A percentile compares a stretch with the other conserved stretches of the same genome.
Conservation (phyloP, 345 rosid genomes). For the Trapa incisa region DNA sequence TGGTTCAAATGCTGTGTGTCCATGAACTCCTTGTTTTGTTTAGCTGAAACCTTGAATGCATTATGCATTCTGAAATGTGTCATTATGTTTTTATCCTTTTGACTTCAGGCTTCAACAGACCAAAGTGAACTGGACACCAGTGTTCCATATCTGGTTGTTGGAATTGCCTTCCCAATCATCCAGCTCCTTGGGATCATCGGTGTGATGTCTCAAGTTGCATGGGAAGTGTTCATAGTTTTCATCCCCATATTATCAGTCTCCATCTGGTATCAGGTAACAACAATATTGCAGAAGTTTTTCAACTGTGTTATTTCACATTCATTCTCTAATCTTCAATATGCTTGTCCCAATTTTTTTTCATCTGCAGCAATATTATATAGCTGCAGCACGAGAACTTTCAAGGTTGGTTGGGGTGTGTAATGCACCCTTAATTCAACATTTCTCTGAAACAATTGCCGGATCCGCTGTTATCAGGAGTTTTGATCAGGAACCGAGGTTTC, state of each 20-base stretch:
- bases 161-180: constrained; percentile 37
- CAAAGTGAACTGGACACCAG: constrained; percentile 50
- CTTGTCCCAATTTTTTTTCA: neutral
- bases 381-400: constrained; percentile 63
- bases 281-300: neutral
- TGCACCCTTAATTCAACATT: constrained; percentile 65
- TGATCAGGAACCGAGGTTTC: constrained; percentile 56
- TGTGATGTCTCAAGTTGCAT: constrained; percentile 73
- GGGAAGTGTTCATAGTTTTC: constrained; percentile 68
- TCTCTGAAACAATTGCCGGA: constrained; percentile 65
- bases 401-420: constrained; percentile 55
- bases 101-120: constrained; percentile 67
- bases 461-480: constrained; percentile 57
- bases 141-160: constrained; percentile 33
- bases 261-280: constrained; percentile 69
- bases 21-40: too few species aligned
- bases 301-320: neutral
- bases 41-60: neutral
- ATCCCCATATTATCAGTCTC: constrained; percentile 51
- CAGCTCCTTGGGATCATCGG: constrained; percentile 55
- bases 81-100: neutral
- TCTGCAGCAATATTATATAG: constrained; percentile 56
- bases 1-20: neutral
- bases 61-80: too few species aligned
- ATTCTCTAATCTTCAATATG: neutral